Evolutionary conservation across 2,329 filamentous ascomycete species (phyloP).

Genomic region (Alternaria brassicicola): DNA sequence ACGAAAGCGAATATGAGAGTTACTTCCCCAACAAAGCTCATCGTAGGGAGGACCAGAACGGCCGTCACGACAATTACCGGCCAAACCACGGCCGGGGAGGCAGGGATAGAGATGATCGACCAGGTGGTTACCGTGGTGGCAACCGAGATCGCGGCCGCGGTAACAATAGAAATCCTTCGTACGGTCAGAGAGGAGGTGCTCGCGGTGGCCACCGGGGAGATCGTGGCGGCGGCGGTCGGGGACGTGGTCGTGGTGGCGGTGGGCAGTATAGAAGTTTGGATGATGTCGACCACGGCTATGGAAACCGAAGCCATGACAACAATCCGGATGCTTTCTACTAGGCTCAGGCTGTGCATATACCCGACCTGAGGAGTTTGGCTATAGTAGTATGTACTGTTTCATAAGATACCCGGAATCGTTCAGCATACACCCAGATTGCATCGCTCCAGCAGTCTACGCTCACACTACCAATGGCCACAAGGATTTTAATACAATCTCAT

Average conservation of each 20-base stretch:
- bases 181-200: conserved; percentile 41
- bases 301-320: conserved; percentile 39
- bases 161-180: conserved; percentile 35
- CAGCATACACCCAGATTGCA: background rate
- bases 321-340: conserved; percentile 45
- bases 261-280: conserved; percentile 53
- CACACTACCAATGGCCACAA: background rate
- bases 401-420: background rate
- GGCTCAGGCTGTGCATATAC: background rate
- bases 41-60: conserved; percentile 48
- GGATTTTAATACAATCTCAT: background rate
- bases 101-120: conserved; percentile 32
- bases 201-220: conserved; percentile 52
- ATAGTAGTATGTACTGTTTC: background rate
- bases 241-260: conserved; percentile 42
- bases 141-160: conserved; percentile 43
- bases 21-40: conserved; percentile 66
- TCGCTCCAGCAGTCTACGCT: background rate
- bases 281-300: conserved; percentile 46
- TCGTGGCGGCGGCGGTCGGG: conserved; percentile 41
- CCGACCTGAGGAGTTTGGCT: background rate
- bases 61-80: conserved; percentile 46
- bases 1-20: conserved; percentile 69
- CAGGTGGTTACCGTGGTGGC: conserved; percentile 40
- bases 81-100: conserved; percentile 31